Evolutionary conservation across 805 yeast species (phyloP), one percentile per base, ranked within the genome.

Genomic region (Saturnispora diversa): DNA sequence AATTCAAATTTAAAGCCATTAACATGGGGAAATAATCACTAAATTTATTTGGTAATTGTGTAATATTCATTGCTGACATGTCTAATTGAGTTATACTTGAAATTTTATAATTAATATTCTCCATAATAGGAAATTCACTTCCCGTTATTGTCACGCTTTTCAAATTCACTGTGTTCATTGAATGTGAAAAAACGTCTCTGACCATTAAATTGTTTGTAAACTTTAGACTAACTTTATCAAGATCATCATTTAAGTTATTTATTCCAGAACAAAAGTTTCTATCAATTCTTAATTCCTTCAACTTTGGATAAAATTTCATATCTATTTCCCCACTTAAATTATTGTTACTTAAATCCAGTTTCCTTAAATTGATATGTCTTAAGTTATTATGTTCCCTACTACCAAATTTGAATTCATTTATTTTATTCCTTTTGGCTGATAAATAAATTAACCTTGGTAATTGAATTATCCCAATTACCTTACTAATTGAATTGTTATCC

Each of bases 41-140:
- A 41, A 74, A 66, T 8, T 56, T 49, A 0, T 22, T 33, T 0
- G 78, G 76, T 13, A 73, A 49, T 2, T 41, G 28, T 3, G 53
- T 53, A n/a, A 74, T 46, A 31, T 64, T 63, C 62, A 68, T 65
- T 0, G 78, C 76, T 1, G 74, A 60, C n/a, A 74, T 45, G n/a
- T 60, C 60, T 31, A 74, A 51, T 12, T 49, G 52, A 23, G 58
- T 65, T 11, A 74, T 50, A 49, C 65, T 67, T 19, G 64, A 47
- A 33, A 57, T 53, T 9, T 35, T 37, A 4, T 34, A 37, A 2
- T 36, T 37, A 6, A 42, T 32, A 4, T 19, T 12, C 3, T 37
- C 23, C 3, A 50, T 7, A 5, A 48, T 43, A 1, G 45, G 44
- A 5, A 53, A 35, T 2, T 23, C 28, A 12, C 63, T 49, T 8